Evolutionary conservation across 2,329 filamentous ascomycete species (phyloP).

Genomic region (Rhinocladiella similis): DNA sequence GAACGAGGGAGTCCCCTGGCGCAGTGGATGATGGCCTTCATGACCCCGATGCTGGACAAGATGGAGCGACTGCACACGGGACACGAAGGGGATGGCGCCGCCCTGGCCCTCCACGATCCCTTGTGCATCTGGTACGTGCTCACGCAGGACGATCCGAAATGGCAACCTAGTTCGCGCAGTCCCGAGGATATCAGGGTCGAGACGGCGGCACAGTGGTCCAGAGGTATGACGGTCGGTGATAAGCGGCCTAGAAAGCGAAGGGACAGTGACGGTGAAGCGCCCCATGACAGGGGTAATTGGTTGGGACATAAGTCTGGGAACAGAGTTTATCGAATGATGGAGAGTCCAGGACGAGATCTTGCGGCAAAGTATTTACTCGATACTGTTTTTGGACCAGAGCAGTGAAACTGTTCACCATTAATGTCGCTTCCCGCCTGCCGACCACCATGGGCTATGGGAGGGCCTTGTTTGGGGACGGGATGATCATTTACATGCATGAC

Average conservation of each 20-base stretch:
- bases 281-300: conserved; percentile 76
- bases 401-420: no score
- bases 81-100: conserved; percentile 48
- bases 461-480: no score
- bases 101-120: conserved; percentile 73
- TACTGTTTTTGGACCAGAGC: conserved; percentile 10
- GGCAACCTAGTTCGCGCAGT: conserved; percentile 49
- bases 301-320: conserved; percentile 73
- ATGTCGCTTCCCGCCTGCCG: no score
- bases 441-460: no score
- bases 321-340: conserved; percentile 71
- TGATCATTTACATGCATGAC: no score
- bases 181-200: conserved; percentile 86
- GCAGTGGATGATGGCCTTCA: conserved; percentile 70
- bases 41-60: conserved; percentile 69
- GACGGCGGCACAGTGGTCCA: conserved; percentile 89
- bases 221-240: conserved; percentile 87
- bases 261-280: conserved; percentile 55
- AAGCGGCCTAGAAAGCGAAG: conserved; percentile 54
- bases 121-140: conserved; percentile 78
- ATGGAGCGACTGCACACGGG: conserved; percentile 64
- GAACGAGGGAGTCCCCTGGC: conserved; percentile 65
- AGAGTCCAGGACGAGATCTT: conserved; percentile 39
- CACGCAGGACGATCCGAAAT: conserved; percentile 44
- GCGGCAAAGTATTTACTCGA: conserved; percentile 16